These are phyloP conservation scores for Xylariaceae sp. DNA, from an alignment of 2,329 filamentous ascomycete species.

Conservation along the genomic window DNA sequence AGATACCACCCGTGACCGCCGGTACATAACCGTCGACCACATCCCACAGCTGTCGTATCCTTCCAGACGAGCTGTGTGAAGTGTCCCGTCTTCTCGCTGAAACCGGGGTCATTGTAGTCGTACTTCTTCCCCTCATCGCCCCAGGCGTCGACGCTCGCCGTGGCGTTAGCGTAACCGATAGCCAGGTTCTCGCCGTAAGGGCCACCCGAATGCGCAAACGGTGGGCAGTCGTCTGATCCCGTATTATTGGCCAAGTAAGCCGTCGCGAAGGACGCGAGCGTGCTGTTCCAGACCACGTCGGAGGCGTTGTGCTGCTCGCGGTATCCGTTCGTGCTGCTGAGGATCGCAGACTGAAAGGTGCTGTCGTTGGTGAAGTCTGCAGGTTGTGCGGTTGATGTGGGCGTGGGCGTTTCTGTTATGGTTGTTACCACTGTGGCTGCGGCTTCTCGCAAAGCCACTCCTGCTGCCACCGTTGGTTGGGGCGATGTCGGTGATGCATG, in stretches of 20 bases:
- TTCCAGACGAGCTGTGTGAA: constrained; percentile 74
- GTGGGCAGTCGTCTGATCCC: constrained; percentile 5
- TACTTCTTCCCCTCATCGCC: constrained; percentile 57
- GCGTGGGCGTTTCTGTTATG: constrained; percentile 22
- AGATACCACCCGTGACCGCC: constrained; percentile 51
- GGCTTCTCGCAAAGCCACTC: no score
- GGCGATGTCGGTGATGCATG: constrained; percentile 1
- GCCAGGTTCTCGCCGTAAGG: constrained; percentile 74
- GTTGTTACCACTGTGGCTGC: constrained; percentile 23
- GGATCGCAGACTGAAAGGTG: constrained; percentile 50
- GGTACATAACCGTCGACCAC: constrained; percentile 42
- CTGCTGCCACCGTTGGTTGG: no score
- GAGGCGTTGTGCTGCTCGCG: constrained; percentile 59
- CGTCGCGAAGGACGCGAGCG: constrained; percentile 50
- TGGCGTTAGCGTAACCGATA: constrained; percentile 58
- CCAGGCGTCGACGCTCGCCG: constrained; percentile 61
- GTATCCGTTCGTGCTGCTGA: constrained; percentile 65
- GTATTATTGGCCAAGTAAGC: constrained; percentile 43
- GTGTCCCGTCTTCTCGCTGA: constrained; percentile 59
- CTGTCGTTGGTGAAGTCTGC: constrained; percentile 32
- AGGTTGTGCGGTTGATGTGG: constrained; percentile 23
- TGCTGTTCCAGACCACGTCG: constrained; percentile 60
- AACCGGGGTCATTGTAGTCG: constrained; percentile 54
- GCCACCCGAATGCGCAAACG: constrained; percentile 50
- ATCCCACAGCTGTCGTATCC: constrained; percentile 57